Base-by-base conservation (phyloP, 2,329 filamentous ascomycete genomes). In the Hirsutella rhossiliensis region DNA sequence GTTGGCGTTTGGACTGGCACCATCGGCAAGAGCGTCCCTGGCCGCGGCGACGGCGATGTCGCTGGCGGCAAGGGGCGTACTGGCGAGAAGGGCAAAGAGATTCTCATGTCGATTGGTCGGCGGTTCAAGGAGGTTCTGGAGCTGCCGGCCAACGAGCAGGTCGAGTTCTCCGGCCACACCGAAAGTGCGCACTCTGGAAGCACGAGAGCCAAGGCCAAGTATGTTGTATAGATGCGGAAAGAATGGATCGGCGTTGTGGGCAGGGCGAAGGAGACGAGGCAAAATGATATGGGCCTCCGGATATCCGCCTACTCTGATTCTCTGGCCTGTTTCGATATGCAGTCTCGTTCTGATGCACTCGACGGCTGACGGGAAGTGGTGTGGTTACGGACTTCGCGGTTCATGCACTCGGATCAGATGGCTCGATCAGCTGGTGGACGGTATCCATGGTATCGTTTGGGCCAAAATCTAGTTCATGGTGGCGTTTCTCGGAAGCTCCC, bases 1-100 rank as follows among this genome's bases (percentile, higher is more conserved):
- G 84, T 98, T 54, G 89, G 90, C 61, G 80, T 97, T 55, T 98
- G 94, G 92, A 98, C 92, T 50, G 84, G 88, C 59, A 94, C 89
- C 46, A 87, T 87, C 44, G 90, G 90, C 61, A 90, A 90, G 73
- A 77, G 76, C 59, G 82, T 89, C 48, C 82, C 83, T 2, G 80
- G 78, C 47, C 84, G 86, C 52, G 84, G 84, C 46, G 81, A 83
- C 47, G 80, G 78, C 36, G 81, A 84, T 52, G 73, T 81, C 42
- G 78, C 84, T 38, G 81, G 82, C 44, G 83, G 82, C 54, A 89
- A 90, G 71, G 84, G 84, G 52, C 80, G 87, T 50, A 80, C 77
- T 44, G 62, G 70, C 20, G 86, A 92, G 56, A 92, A 95, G 75
- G 86, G 87, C 59, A 84, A 82, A 68, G 84, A 92, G 45, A 77